Percentiles rank a stretch among this genome's conserved stretches.
These are phyloP conservation scores for Gloeopeniophorella convolvens DNA, from an alignment of 768 basidiomycete genomes.

Conservation along the genomic window DNA sequence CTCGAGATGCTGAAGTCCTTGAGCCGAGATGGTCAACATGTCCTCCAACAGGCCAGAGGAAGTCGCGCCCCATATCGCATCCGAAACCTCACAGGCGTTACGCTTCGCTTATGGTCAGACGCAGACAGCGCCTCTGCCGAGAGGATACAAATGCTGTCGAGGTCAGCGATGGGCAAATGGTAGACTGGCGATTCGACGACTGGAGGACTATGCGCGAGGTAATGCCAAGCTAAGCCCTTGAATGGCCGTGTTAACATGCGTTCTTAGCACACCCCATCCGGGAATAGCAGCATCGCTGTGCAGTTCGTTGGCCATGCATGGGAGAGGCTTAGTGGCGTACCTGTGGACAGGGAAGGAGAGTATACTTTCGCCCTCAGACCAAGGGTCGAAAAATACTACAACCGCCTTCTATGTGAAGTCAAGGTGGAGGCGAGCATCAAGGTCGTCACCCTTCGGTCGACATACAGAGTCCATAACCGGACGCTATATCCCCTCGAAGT, in stretches of 20 bases:
- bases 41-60: slow-evolving; percentile 73
- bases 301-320: slow-evolving; percentile 79
- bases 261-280: slow-evolving; percentile 40
- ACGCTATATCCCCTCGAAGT: slow-evolving; percentile 91
- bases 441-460: slow-evolving; percentile 88
- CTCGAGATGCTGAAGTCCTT: slow-evolving; percentile 67
- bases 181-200: slow-evolving; percentile 97
- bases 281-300: slow-evolving; percentile 82
- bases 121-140: slow-evolving; percentile 44
- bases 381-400: slow-evolving; percentile 60
- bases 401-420: slow-evolving; percentile 85
- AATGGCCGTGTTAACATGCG: neutral
- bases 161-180: slow-evolving; percentile 63
- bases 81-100: slow-evolving; percentile 83
- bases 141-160: slow-evolving; percentile 46
- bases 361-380: slow-evolving; percentile 84
- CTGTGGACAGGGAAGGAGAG: slow-evolving; percentile 92
- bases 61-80: slow-evolving; percentile 92
- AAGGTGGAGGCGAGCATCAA: slow-evolving; percentile 90
- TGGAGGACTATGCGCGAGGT: slow-evolving; percentile 94
- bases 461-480: slow-evolving; percentile 84
- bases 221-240: slow-evolving; percentile 17
- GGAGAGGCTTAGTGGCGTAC: slow-evolving; percentile 83
- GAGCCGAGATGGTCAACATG: slow-evolving; percentile 64
- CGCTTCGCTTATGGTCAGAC: slow-evolving; percentile 83